Evolutionary conservation across 1,284 basidiomycete genomes (phyloP).

Genomic region (Clitocybe nebularis): DNA sequence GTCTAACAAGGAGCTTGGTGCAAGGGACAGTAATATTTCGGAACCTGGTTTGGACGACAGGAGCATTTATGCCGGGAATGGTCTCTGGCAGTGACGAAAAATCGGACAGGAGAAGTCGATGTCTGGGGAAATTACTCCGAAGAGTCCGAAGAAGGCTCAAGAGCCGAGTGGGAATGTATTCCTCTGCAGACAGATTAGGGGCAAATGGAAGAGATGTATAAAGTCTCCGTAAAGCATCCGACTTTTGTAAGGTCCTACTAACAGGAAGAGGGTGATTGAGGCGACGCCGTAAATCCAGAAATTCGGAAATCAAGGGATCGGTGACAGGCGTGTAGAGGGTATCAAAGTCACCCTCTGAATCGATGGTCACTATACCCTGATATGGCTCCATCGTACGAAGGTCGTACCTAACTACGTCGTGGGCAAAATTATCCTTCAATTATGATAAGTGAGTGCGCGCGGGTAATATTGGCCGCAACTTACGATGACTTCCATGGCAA

Average conservation of each 20-base stretch:
- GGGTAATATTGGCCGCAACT: constrained; percentile 27
- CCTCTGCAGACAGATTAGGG: constrained; percentile 86
- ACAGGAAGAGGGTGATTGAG: constrained; percentile 55
- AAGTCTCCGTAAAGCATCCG: constrained; percentile 52
- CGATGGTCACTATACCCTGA: constrained; percentile 83
- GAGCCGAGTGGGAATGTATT: constrained; percentile 94
- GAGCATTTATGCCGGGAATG: constrained; percentile 81
- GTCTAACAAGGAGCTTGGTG: constrained; percentile 87
- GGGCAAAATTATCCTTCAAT: constrained; percentile 90
- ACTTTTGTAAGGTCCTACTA: constrained; percentile 54
- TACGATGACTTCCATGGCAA: constrained; percentile 94
- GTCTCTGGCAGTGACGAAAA: constrained; percentile 88
- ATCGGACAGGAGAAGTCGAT: constrained; percentile 90
- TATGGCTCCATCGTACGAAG: constrained; percentile 74
- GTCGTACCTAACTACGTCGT: constrained; percentile 93
- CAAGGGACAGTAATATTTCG: constrained; percentile 85
- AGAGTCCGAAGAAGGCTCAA: constrained; percentile 82
- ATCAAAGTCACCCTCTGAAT: constrained; percentile 81
- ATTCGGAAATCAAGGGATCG: constrained; percentile 80
- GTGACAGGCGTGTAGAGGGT: constrained; percentile 82
- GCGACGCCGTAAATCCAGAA: constrained; percentile 60
- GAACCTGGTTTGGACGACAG: constrained; percentile 95
- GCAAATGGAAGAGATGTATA: constrained; percentile 79
- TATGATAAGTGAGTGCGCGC: constrained; percentile 4
- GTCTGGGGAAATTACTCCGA: constrained; percentile 83